Conservation (phyloP, 108 stramenopile species). For the Parietichytrium sp. region DNA sequence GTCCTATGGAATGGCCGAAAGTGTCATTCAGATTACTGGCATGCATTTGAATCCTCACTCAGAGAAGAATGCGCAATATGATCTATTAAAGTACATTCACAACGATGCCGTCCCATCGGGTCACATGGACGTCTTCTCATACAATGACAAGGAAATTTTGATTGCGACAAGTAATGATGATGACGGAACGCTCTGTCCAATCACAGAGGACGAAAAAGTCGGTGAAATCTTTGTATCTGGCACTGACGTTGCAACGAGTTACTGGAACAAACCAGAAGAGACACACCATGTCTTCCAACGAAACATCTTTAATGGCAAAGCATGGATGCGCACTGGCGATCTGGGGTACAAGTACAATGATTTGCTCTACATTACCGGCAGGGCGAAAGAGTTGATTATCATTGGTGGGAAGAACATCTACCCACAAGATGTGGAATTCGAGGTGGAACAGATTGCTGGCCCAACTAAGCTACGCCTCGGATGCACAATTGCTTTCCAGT, state of each 20-base stretch:
- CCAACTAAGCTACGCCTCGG: slow-evolving; percentile 77
- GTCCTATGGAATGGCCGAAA: background rate
- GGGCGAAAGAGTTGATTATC: slow-evolving; percentile 96
- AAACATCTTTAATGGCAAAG: slow-evolving; percentile 19
- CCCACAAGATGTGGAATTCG: slow-evolving; percentile 96
- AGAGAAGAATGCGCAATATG: background rate
- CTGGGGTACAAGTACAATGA: slow-evolving; percentile 85
- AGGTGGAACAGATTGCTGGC: slow-evolving; percentile 70
- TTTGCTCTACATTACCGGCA: slow-evolving; percentile 88
- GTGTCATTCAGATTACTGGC: background rate
- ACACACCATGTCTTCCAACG: slow-evolving; percentile 44
- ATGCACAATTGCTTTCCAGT: slow-evolving; percentile 86
- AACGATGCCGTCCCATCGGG: background rate
- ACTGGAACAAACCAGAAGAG: slow-evolving; percentile 54
- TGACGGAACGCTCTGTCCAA: background rate
- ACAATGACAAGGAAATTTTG: background rate
- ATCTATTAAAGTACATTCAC: no score
- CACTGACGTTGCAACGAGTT: slow-evolving; percentile 77
- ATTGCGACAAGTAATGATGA: background rate
- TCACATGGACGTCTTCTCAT: background rate
- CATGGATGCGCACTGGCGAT: slow-evolving; percentile 90
- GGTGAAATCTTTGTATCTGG: slow-evolving; percentile 91
- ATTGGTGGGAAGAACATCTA: slow-evolving; percentile 96
- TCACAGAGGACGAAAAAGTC: slow-evolving; percentile 43
- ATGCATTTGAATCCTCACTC: background rate